Base-by-base conservation (phyloP, 768 basidiomycete species). In the Tylopilus intermedius region DNA sequence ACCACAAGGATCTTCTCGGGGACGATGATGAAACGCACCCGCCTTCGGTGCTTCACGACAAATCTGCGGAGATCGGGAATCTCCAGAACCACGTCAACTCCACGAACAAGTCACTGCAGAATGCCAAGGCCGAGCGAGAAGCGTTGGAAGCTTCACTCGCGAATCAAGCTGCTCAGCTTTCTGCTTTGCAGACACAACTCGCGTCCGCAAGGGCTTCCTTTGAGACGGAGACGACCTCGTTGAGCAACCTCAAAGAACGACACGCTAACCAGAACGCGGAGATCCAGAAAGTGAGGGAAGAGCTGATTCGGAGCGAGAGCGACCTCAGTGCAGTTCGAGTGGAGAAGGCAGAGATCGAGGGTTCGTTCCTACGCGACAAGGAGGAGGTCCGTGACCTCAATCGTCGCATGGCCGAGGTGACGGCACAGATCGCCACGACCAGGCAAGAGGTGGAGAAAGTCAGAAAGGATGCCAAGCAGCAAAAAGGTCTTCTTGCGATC, bases 391-490 rank as follows among this genome's bases (percentile, higher is more conserved):
- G 95, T 39, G 89, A 85, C 39, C 71, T 97, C 56, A 86, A 96
- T 62, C 81, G 83, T 61, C 82, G 80, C 66, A 90, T 97, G 88
- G 76, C 82, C 11, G 91, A 93, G 61, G 80, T 82, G 14, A 81
- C 83, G 8, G 79, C 84, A 55, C 83, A 93, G 68, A 84, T 84
- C 33, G 81, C 88, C 43, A 64, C 72, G 10, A 67, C 86, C 47
- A 94, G 88, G 67, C 74, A 71, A 10, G 84, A 90, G 55, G 73
- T 93, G 21, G 96, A 98, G 69, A 94, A 89, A 72, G 68, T 80
- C 38, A 94, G 84, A 75, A 98, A 90, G 71, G 94, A 97, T 47
- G 92, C 90, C 2, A 88, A 95, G 67, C 92, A 96, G 65, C 94
- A 97, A 74, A 97, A 92, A 67, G 96, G 96, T 9, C 76, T 95